Base-by-base conservation (phyloP, 768 basidiomycete species). In the Hygrocybe coccinea region DNA sequence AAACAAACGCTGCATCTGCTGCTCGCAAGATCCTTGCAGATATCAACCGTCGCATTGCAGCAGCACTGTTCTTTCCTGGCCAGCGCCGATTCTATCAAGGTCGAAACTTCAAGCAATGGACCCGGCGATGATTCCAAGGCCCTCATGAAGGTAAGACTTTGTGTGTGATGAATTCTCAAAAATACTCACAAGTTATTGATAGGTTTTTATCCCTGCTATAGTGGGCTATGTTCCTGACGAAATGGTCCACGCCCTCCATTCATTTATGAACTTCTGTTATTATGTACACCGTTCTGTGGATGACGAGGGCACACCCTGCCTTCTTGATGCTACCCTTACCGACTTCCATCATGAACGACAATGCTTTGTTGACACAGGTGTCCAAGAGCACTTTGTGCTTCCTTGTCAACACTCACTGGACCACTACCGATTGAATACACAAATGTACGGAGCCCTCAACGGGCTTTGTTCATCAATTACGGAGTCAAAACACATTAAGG, bases 11-110 rank as follows among this genome's bases (percentile, higher is more conserved):
- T 0, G 52, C 62, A n/a, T 49, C 54, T 3, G 15, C 44, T 8
- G 71, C 64, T 1, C 51, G 62, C 12, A 39, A 29, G 8, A 67
- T 73, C 34, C 34, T 73, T 5, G 67, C 65, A 52, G 69, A 74
- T 21, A 73, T 74, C 55, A 71, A 75, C 55, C 60, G 54, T 2
- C 55, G 55, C 3, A 56, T 59, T n/a, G 41, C 58, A 4, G 54
- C 49, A 3, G 58, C 46, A 2, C 58, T 55, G 1, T 5, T 35
- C 14, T 59, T 55, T 43, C 49, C 58, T n/a, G 58, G 58, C 4
- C 35, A 56, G 14, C 48, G 54, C 6, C 37, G 48, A 15, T 59
- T 59, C 25, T 47, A 24, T 43, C 43, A 59, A 24, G 58, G 58
- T 29, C 51, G 37, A 2, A 19, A 35, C 6, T 59, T 59, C 37